These are phyloP conservation scores for Cryoendolithus antarcticus DNA, from an alignment of 2,329 filamentous ascomycete genomes.

Conservation along the genomic window DNA sequence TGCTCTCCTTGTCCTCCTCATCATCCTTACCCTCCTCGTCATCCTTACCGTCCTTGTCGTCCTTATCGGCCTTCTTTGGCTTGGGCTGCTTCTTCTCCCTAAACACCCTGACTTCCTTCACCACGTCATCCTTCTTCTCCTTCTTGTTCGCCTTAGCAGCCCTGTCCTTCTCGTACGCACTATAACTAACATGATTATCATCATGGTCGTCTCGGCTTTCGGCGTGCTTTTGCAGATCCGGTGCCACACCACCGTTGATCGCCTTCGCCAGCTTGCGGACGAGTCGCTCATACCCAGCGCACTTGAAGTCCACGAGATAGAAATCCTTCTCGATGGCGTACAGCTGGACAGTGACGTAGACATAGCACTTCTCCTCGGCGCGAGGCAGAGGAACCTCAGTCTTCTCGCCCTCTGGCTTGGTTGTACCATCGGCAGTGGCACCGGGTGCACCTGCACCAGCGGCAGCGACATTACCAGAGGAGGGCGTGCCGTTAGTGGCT, in stretches of 20 bases:
- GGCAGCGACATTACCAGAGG: too few species aligned
- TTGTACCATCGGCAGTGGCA: too few species aligned
- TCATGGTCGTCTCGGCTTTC: not conserved
- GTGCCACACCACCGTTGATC: slow-evolving; percentile 14
- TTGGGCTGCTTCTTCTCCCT: too few species aligned
- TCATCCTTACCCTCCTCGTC: slow-evolving; percentile 23
- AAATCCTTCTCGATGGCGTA: slow-evolving; percentile 88
- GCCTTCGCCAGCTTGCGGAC: slow-evolving; percentile 34
- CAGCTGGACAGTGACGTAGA: slow-evolving; percentile 92
- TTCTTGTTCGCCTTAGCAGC: slow-evolving; percentile 14
- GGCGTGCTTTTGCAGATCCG: slow-evolving; percentile 1
- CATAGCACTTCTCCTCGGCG: slow-evolving; percentile 61
- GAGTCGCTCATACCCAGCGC: slow-evolving; percentile 89
- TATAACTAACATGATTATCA: slow-evolving; percentile 3
- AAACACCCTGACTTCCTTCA: too few species aligned
- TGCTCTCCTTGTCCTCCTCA: slow-evolving; percentile 14
- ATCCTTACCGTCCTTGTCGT: slow-evolving; percentile 7
- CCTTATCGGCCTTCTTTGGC: too few species aligned
- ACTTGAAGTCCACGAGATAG: slow-evolving; percentile 97
- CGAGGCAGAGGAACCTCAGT: slow-evolving; percentile 2
- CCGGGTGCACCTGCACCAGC: not conserved
- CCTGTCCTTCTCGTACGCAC: slow-evolving; percentile 11
- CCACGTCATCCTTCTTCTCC: too few species aligned
- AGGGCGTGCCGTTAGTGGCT: slow-evolving; percentile 1
- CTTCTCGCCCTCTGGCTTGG: too few species aligned